phyloP scores from a whole-genome alignment of 1,284 basidiomycete species.

The Inonotus obliquus region DNA sequence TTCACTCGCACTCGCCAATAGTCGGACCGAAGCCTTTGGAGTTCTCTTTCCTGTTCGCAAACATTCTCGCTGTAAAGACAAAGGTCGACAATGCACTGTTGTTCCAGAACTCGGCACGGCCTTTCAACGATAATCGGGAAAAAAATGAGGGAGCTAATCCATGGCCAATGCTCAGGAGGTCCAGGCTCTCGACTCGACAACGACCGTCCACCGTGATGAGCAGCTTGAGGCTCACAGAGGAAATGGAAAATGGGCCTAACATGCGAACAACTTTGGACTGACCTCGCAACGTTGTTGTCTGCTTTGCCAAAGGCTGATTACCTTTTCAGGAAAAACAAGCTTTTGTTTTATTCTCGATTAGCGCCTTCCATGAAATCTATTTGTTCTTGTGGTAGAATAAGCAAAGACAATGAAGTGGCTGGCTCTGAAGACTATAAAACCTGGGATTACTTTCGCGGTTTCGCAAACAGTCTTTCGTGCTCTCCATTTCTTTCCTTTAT shows the following conservation, averaged over 20 bases:
- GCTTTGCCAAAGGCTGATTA: not conserved
- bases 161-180: conserved; percentile 1
- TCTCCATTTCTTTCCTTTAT: not conserved
- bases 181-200: not conserved
- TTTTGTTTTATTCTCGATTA: conserved; percentile 5
- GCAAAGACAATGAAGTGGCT: not conserved
- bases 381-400: not conserved
- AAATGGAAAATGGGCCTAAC: not conserved
- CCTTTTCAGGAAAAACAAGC: conserved; percentile 1
- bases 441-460: not conserved
- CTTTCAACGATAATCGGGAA: not conserved
- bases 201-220: not conserved
- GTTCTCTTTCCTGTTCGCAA: too few relatives aligned
- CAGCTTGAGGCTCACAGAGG: not conserved
- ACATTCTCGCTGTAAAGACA: not conserved
- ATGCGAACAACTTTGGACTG: not conserved
- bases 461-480: not conserved
- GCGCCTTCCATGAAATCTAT: not conserved
- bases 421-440: not conserved
- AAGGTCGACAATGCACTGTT: not conserved
- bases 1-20: too few relatives aligned
- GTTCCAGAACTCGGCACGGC: not conserved
- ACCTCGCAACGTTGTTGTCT: conserved; percentile 12
- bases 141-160: not conserved
- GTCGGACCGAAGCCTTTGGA: too few relatives aligned